Evolutionary conservation across 1,139 yeast species (phyloP).

Genomic region (Torulaspora pretoriensis): DNA sequence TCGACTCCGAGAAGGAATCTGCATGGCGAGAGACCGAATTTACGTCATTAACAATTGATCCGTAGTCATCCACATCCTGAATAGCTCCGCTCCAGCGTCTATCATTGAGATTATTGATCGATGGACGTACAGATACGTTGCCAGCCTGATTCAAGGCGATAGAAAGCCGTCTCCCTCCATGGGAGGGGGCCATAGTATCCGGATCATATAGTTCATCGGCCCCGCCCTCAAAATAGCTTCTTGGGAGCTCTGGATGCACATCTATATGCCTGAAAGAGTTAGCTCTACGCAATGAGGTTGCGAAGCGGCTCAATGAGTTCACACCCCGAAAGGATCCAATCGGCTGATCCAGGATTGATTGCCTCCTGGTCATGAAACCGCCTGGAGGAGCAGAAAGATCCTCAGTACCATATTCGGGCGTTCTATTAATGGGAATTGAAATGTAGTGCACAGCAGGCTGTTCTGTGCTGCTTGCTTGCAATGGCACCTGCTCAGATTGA

Average conservation of each 20-base stretch:
- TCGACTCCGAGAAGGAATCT: constrained; percentile 26
- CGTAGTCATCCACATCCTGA: constrained; percentile 30
- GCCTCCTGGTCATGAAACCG: constrained; percentile 25
- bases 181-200: constrained; percentile 62
- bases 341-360: constrained; percentile 36
- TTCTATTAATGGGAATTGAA: constrained; percentile 34
- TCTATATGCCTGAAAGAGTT: constrained; percentile 62
- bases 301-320: constrained; percentile 72
- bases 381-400: constrained; percentile 12
- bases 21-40: constrained; percentile 24
- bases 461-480: constrained; percentile 6
- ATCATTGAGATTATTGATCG: constrained; percentile 25
- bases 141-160: constrained; percentile 39
- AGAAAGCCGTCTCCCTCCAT: constrained; percentile 61
- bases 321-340: constrained; percentile 49
- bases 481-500: constrained; percentile 11
- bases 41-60: constrained; percentile 33
- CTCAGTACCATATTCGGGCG: constrained; percentile 15
- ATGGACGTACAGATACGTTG: constrained; percentile 26
- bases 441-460: constrained; percentile 31
- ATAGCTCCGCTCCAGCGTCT: constrained; percentile 17
- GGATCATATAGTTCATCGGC: constrained; percentile 69
- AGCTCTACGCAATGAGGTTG: constrained; percentile 73
- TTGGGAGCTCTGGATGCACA: constrained; percentile 38
- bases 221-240: constrained; percentile 49